Evolutionary conservation across 78 protist genomes (phyloP), one percentile per base, ranked within the genome.

Genomic region (Isochrysis galbana): DNA sequence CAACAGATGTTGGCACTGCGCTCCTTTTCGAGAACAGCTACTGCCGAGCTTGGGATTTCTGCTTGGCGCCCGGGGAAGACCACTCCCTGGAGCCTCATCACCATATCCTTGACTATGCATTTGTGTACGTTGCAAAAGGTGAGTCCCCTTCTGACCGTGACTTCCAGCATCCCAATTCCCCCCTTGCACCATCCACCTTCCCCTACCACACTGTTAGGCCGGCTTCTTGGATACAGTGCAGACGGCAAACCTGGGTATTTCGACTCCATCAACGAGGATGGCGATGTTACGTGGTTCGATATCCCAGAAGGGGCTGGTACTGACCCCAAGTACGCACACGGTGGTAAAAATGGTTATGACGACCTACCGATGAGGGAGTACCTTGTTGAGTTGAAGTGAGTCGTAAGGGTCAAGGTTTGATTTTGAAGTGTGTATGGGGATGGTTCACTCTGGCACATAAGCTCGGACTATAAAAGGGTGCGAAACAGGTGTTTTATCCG

Each of bases 241-340:
- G 72, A 61, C 72, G 72, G 72, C 72, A 21, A 23, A n/a, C 72
- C 72, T 2, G 72, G 72, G 38, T n/a, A 26, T 11, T 61, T 61
- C 72, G 72, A 61, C 72, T 61, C 72, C 10, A n/a, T 61, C n/a
- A 61, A 61, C 72, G 72, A 61, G n/a, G 72, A 61, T 61, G 72
- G 72, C 72, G 72, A 61, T 19, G 72, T 61, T 11, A 23, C 32
- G 32, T 61, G 72, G 72, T 61, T 61, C 72, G 72, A 61, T 19
- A 11, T 61, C n/a, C 72, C 72, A 4, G 72, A 61, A 11, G 72
- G 72, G 32, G 72, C 72, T 23, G n/a, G n/a, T 2, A 2, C 72
- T 23, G 72, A 61, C 26, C 72, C 72, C 32, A 19, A 23, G 38
- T 61, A 3, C 22, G 72, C 72, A 11, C 72, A 61, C 72, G 72